These are phyloP conservation scores for Teunomyces cretensis DNA, from an alignment of 805 yeast genomes.

Conservation along the genomic window DNA sequence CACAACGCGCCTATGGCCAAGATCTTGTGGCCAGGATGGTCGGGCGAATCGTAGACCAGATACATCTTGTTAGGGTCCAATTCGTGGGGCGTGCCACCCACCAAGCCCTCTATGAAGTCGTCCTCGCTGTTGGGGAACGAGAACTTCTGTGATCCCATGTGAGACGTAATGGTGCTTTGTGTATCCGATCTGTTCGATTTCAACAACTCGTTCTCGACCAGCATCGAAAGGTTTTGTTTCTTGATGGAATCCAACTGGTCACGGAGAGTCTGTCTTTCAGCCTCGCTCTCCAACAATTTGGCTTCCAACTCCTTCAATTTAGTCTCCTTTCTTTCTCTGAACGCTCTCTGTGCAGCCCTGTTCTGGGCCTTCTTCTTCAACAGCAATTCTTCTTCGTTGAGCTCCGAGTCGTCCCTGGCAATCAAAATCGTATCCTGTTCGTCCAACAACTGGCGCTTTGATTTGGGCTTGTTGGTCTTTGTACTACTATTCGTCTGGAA, in stretches of 20 bases:
- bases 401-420: slow-evolving; percentile 36
- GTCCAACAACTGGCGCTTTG: slow-evolving; percentile 28
- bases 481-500: background rate
- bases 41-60: slow-evolving; percentile 36
- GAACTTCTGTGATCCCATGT: slow-evolving; percentile 16
- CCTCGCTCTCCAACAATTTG: slow-evolving; percentile 58
- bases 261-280: slow-evolving; percentile 45
- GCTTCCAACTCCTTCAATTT: slow-evolving; percentile 65
- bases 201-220: slow-evolving; percentile 61
- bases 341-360: slow-evolving; percentile 86
- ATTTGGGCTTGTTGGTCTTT: background rate
- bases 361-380: slow-evolving; percentile 73
- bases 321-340: slow-evolving; percentile 77
- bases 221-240: slow-evolving; percentile 54
- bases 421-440: slow-evolving; percentile 38
- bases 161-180: background rate
- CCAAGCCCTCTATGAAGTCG: slow-evolving; percentile 32
- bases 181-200: slow-evolving; percentile 26
- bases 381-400: slow-evolving; percentile 43
- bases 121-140: slow-evolving; percentile 35
- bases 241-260: slow-evolving; percentile 52
- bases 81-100: slow-evolving; percentile 24
- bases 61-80: slow-evolving; percentile 20
- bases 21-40: slow-evolving; percentile 45
- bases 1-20: slow-evolving; percentile 78